phyloP scores from a whole-genome alignment of 345 rosid species.

The Eucalyptus coolabah region DNA sequence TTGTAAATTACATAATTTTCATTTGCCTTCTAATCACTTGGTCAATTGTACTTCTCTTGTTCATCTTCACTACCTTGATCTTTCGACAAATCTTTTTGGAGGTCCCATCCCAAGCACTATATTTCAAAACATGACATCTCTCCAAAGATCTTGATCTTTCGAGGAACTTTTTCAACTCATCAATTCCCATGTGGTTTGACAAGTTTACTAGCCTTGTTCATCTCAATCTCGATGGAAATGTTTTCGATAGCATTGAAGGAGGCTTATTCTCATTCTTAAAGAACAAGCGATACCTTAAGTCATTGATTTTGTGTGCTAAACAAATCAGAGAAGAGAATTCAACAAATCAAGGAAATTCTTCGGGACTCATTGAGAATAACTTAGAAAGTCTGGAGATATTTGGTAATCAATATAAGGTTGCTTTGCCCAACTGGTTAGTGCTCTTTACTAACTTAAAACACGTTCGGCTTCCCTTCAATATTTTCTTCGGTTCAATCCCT shows the following conservation, averaged over 20 bases:
- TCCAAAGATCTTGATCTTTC: too few species aligned
- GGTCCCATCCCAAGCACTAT: too few species aligned
- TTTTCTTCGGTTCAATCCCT: not conserved
- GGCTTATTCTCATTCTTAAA: too few species aligned
- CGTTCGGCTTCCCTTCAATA: not conserved
- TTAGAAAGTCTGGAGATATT: not conserved
- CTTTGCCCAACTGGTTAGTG: not conserved
- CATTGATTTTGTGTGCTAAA: not conserved
- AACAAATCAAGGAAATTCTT: not conserved
- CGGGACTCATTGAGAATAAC: not conserved
- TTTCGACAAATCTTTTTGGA: accelerated
- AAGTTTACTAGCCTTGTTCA: not conserved
- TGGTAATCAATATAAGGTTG: not conserved
- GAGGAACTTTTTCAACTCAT: too few species aligned
- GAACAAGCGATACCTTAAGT: not conserved
- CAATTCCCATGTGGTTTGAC: too few species aligned
- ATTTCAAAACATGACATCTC: too few species aligned
- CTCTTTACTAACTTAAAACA: not conserved
- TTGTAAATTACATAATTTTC: too few species aligned
- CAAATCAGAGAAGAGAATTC: not conserved
- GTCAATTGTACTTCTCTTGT: too few species aligned
- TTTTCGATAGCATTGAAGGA: not conserved
- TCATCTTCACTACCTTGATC: not conserved
- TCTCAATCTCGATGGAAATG: too few species aligned
- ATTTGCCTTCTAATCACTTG: too few species aligned